Conservation (phyloP, 176 grass and related monocot species). For the Avena atlantica region DNA sequence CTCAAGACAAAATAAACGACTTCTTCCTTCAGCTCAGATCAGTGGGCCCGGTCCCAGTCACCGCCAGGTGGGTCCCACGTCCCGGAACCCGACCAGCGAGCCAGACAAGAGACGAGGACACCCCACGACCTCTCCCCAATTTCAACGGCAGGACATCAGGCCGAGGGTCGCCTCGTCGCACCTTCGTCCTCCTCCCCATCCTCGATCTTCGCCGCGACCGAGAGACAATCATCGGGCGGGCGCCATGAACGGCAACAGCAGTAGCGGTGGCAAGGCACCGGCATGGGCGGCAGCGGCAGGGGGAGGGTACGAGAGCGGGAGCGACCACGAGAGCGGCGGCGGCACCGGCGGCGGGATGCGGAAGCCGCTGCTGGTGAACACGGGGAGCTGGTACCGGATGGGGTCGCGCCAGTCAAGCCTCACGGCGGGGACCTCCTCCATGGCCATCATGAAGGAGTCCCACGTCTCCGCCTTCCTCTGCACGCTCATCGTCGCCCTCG, state of each 20-base stretch:
- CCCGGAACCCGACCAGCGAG: background rate
- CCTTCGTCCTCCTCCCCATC: background rate
- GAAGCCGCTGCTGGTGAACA: conserved; percentile 81
- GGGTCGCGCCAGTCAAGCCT: conserved; percentile 80
- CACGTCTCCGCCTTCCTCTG: conserved; percentile 93
- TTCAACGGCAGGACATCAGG: background rate
- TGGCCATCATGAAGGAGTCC: conserved; percentile 61
- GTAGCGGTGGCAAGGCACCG: background rate
- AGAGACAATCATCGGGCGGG: background rate
- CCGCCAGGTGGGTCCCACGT: background rate
- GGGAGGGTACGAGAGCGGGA: conserved; percentile 64
- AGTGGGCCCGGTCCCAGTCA: background rate
- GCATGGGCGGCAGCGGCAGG: conserved; percentile 3
- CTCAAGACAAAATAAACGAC: background rate
- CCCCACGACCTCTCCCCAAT: background rate
- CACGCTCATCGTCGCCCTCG: conserved; percentile 91
- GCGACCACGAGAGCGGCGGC: conserved; percentile 47
- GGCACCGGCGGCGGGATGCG: conserved; percentile 28
- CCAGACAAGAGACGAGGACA: background rate
- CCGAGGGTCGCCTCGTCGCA: background rate
- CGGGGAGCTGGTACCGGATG: conserved; percentile 97
- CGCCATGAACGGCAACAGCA: conserved; percentile 37
- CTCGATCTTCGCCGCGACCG: background rate
- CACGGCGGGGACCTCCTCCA: conserved; percentile 66
- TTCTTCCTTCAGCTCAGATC: background rate